Conservation (phyloP, 331 rosid genomes). For the Cydonia oblonga region DNA sequence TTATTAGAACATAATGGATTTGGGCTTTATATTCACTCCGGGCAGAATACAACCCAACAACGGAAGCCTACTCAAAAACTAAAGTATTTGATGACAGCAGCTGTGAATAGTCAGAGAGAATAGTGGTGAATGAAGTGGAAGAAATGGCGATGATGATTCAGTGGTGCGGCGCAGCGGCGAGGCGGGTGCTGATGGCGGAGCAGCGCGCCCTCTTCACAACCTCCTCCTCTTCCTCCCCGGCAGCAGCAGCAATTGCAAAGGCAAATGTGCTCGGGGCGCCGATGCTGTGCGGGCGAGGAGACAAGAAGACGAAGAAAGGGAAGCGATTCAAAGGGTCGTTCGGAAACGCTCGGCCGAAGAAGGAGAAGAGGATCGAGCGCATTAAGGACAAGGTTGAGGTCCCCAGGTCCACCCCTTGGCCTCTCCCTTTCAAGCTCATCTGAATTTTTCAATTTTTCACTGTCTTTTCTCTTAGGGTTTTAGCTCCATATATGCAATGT, state of each 20-base stretch:
- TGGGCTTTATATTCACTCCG: not conserved
- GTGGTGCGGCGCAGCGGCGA: conserved; percentile 42
- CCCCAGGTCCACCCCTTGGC: conserved; percentile 97
- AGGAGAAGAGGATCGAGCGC: conserved; percentile 85
- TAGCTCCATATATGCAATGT: not conserved
- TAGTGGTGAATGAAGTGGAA: not conserved
- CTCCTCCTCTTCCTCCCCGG: not conserved
- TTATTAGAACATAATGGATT: not conserved
- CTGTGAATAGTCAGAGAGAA: not conserved
- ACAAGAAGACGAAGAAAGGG: conserved; percentile 87
- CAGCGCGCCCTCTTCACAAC: conserved; percentile 7
- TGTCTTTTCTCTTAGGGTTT: not conserved
- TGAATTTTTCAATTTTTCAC: conserved; percentile 1
- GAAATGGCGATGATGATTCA: conserved; percentile 44
- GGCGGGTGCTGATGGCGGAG: conserved; percentile 38
- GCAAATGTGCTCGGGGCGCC: conserved; percentile 15
- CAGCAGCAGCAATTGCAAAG: not conserved
- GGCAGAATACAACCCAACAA: not conserved
- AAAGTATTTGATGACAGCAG: not conserved
- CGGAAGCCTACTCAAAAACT: not conserved
- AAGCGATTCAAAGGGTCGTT: conserved; percentile 86
- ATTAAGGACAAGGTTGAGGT: conserved; percentile 87
- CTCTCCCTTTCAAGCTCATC: conserved; percentile 93
- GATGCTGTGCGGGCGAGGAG: conserved; percentile 72
- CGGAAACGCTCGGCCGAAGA: conserved; percentile 73